Base-by-base conservation (phyloP, 2,329 filamentous ascomycete genomes). In the Plenodomus lindquistii region DNA sequence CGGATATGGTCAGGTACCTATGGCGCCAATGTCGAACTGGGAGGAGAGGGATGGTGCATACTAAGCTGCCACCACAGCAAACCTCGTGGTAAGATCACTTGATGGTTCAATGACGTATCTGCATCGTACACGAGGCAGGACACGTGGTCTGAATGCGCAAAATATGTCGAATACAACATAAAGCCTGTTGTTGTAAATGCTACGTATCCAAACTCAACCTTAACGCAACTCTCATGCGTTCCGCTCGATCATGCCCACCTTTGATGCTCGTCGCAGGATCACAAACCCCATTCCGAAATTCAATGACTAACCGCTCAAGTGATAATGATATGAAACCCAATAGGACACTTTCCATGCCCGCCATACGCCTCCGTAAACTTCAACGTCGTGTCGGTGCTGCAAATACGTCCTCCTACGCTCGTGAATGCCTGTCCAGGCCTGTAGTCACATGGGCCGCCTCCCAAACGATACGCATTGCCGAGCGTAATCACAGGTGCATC, bases 371-470 rank as follows among this genome's bases (percentile, higher is more conserved):
- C 29, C 13, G 45, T 47, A 21, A 57, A 57, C 16, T 21, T 29
- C n/a, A 57, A 24, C 7, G 42, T 50, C 2, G 54, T 57, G 29
- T 57, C 54, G n/a, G 52, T 47, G 39, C 51, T 54, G 41, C 54
- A 57, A 40, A 57, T 52, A 22, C 48, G 49, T 16, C 54, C 54
- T 20, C 54, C 54, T 24, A 57, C 54, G 31, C 51, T 54, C 3
- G 54, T 40, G 31, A 57, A 57, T 1, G 40, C 29, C 38, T 54
- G 36, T 17, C 51, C 54, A 29, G 42, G 37, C 13, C 13, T 50
- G 46, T 48, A 58, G 27, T 58, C 55, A 44, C 55, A 58, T 16
- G 55, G 55, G 7, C 55, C 55, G 15, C 55, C 55, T 29, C 55
- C 55, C 17, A 58, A 49, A 40, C 55, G 52, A 21, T 58, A 58